Evolutionary conservation across 1,284 basidiomycete genomes (phyloP).

Genomic region (Malassezia arunalokei): DNA sequence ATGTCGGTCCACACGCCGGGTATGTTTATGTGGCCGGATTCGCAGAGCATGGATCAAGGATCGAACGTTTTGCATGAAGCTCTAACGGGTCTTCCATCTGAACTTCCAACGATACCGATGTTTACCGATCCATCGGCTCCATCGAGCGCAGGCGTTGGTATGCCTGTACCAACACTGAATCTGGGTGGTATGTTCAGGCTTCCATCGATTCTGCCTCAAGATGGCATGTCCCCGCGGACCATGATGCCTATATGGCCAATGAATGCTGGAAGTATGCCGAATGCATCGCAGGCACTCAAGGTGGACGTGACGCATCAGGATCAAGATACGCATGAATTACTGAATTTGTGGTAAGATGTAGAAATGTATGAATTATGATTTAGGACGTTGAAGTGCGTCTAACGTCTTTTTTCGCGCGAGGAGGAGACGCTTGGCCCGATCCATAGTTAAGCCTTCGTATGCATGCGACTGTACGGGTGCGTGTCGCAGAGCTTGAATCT

Average conservation of each 20-base stretch:
- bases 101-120: background rate
- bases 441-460: conserved; percentile 7
- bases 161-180: background rate
- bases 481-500: conserved; percentile 9
- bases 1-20: background rate
- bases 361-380: background rate
- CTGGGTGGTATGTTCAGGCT: conserved; percentile 1
- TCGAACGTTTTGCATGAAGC: background rate
- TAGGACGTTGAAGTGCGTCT: background rate
- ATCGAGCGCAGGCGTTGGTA: background rate
- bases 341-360: conserved; percentile 8
- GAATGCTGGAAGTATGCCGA: background rate
- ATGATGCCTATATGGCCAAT: conserved; percentile 11
- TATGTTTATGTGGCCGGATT: background rate
- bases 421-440: conserved; percentile 3
- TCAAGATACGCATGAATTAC: conserved; percentile 7
- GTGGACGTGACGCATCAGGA: conserved; percentile 1
- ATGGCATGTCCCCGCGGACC: background rate
- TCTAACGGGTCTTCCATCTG: background rate
- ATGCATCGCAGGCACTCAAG: conserved; percentile 1
- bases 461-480: background rate
- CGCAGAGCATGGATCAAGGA: background rate
- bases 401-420: conserved; percentile 11
- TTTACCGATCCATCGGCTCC: background rate
- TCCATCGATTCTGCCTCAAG: background rate